These are phyloP conservation scores for Linnemannia hyalina DNA, from an alignment of 192 early-diverging fungal species.

Conservation along the genomic window DNA sequence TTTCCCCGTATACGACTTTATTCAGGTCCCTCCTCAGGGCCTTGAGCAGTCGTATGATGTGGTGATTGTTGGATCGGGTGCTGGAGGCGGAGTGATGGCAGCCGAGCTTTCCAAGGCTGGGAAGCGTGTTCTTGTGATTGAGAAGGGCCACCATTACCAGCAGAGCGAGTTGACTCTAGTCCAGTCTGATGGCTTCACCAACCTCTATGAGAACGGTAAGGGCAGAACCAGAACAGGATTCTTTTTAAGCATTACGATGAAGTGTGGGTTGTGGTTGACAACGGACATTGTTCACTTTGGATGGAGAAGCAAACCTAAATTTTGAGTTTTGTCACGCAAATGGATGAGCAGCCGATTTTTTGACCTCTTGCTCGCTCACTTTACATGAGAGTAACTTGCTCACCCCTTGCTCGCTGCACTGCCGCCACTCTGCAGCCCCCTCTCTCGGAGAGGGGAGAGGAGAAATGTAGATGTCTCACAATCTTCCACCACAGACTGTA, in stretches of 20 bases:
- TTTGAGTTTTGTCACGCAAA: background rate
- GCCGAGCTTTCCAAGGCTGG: slow-evolving; percentile 75
- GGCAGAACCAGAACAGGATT: background rate
- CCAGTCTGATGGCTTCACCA: slow-evolving; percentile 63
- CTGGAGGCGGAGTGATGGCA: slow-evolving; percentile 77
- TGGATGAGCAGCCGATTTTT: no score
- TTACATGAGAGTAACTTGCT: no score
- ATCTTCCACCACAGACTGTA: background rate
- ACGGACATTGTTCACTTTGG: background rate
- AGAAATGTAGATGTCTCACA: background rate
- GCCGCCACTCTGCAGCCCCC: no score
- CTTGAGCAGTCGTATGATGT: slow-evolving; percentile 67
- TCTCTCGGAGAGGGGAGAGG: background rate
- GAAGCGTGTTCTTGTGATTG: slow-evolving; percentile 76
- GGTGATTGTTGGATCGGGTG: slow-evolving; percentile 78
- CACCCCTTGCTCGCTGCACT: no score
- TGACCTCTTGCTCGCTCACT: no score
- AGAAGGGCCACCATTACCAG: slow-evolving; percentile 76
- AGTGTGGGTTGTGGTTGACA: background rate
- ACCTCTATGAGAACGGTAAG: slow-evolving; percentile 69
- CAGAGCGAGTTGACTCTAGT: slow-evolving; percentile 64
- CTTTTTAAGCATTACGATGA: background rate
- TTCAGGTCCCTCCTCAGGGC: slow-evolving; percentile 57
- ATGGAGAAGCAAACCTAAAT: background rate
- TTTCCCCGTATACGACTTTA: slow-evolving; percentile 68